Conservation (phyloP, 106 monocot species). For the Phalaenopsis aphrodite region DNA sequence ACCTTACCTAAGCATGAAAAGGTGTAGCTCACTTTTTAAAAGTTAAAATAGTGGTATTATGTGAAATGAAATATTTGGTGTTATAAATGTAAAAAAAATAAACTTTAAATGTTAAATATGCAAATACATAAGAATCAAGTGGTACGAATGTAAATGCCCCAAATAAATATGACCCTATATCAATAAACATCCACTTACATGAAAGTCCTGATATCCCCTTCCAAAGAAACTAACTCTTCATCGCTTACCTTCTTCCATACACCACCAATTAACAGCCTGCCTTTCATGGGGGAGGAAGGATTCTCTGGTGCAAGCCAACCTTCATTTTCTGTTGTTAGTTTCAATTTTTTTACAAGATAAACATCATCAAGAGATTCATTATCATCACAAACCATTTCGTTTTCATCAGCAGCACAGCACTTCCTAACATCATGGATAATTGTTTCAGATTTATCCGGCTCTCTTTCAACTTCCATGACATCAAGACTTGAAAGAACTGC, state of each 20-base stretch:
- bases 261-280: slow-evolving; percentile 52
- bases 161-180: not conserved
- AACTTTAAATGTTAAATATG: too few species aligned
- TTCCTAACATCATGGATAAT: not conserved
- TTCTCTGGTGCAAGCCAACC: slow-evolving; percentile 1
- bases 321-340: not conserved
- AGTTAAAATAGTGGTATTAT: too few species aligned
- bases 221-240: slow-evolving; percentile 48
- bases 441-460: not conserved
- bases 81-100: too few species aligned
- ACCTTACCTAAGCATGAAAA: too few species aligned
- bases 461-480: not conserved
- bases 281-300: slow-evolving; percentile 29
- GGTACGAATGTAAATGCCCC: not conserved
- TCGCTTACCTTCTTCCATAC: slow-evolving; percentile 63
- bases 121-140: too few species aligned
- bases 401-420: slow-evolving; percentile 2
- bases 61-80: too few species aligned
- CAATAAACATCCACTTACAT: not conserved
- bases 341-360: not conserved
- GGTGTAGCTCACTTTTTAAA: too few species aligned
- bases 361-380: not conserved
- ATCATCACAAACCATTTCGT: not conserved
- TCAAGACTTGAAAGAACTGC: slow-evolving; percentile 50
- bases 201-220: slow-evolving; percentile 44